These are phyloP conservation scores for Prinsepia uniflora DNA, from an alignment of 306 rosid species.

Conservation along the genomic window DNA sequence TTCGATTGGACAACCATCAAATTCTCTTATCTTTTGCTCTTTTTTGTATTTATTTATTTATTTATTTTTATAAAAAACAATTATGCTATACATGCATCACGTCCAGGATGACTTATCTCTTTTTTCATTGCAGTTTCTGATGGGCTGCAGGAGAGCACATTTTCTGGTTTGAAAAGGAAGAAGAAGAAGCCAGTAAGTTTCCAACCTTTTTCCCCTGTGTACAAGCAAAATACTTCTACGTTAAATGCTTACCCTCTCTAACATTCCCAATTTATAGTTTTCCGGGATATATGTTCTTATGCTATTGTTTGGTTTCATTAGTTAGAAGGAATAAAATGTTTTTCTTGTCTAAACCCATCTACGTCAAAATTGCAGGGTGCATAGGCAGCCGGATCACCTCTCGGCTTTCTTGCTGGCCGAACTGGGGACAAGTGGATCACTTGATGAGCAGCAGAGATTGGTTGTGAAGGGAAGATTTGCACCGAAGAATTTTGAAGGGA, in stretches of 20 bases:
- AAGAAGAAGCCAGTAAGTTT: conserved; percentile 82
- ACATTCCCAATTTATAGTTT: no score
- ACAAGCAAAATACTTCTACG: no score
- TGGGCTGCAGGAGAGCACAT: conserved; percentile 53
- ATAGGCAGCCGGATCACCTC: conserved; percentile 95
- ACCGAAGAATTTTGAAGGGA: conserved; percentile 95
- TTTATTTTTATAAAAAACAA: neutral
- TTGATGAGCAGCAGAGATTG: conserved; percentile 91
- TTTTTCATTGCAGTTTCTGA: conserved; percentile 67
- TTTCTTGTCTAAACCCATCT: neutral
- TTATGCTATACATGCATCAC: neutral
- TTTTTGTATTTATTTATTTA: neutral
- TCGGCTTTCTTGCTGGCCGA: conserved; percentile 94
- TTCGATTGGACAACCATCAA: neutral
- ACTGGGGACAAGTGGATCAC: conserved; percentile 94
- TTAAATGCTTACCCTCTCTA: no score
- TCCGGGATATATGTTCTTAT: neutral
- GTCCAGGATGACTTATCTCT: conserved; percentile 10
- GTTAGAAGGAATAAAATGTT: neutral
- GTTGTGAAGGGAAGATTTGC: conserved; percentile 98
- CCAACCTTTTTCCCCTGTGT: neutral
- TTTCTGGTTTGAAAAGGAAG: conserved; percentile 89
- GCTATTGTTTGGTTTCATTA: neutral
- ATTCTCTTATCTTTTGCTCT: neutral
- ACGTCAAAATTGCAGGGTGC: conserved; percentile 53